phyloP scores from a whole-genome alignment of 371 early-diverging fungal genomes.

The Mucor indicus region DNA sequence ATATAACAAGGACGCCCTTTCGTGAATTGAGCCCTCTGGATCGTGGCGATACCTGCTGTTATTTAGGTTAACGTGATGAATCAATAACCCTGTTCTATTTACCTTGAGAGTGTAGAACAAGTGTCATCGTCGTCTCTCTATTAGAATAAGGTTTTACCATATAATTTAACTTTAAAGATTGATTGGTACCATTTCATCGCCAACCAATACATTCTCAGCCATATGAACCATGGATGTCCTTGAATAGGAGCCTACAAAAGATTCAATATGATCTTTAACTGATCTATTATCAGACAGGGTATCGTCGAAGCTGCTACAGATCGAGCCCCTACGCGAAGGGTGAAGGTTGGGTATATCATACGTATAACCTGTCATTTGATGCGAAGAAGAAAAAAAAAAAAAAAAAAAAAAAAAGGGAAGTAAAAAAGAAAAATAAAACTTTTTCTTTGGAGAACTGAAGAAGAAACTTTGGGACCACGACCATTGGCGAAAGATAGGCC shows the following conservation, averaged over 20 bases:
- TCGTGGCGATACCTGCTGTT: no score
- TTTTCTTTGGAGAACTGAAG: no score
- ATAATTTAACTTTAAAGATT: constrained; percentile 3
- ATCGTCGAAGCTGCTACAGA: no score
- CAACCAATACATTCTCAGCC: constrained; percentile 28
- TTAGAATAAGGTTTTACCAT: constrained; percentile 4
- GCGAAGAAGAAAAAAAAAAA: constrained; percentile 1
- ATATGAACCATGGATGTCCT: constrained; percentile 31
- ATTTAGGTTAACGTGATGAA: no score
- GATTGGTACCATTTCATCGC: not conserved
- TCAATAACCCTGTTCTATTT: no score
- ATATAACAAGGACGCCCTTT: constrained; percentile 13
- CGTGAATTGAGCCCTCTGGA: no score
- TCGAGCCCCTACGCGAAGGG: constrained; percentile 28
- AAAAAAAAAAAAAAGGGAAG: constrained; percentile 8
- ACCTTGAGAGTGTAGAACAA: no score
- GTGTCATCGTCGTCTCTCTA: constrained; percentile 11
- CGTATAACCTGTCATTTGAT: no score
- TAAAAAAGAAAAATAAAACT: no score
- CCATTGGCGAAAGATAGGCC: no score
- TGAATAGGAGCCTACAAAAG: constrained; percentile 38
- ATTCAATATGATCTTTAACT: constrained; percentile 21
- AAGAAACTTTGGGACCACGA: no score
- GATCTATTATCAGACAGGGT: no score
- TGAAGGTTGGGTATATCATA: constrained; percentile 37